These are phyloP conservation scores for Hyaloscypha variabilis DNA, from an alignment of 495 filamentous ascomycete species.

Conservation along the genomic window DNA sequence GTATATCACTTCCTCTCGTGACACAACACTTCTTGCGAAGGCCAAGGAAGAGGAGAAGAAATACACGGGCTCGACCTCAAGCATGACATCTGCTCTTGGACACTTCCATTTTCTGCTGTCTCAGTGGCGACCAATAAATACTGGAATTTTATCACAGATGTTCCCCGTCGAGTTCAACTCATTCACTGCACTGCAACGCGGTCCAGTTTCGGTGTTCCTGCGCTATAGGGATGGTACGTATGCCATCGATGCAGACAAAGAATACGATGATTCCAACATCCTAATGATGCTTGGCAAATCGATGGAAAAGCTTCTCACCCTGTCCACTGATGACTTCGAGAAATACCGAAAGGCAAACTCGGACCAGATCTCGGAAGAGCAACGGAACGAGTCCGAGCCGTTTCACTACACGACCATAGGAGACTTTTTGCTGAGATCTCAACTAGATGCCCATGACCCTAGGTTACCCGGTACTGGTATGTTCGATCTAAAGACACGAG, in stretches of 20 bases:
- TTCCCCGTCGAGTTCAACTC: slow-evolving; percentile 61
- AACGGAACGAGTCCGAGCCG: slow-evolving; percentile 66
- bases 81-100: slow-evolving; percentile 83
- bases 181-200: slow-evolving; percentile 72
- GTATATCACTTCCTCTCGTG: slow-evolving; percentile 89
- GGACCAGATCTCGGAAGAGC: slow-evolving; percentile 64
- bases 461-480: slow-evolving; percentile 88
- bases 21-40: slow-evolving; percentile 65
- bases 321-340: slow-evolving; percentile 79
- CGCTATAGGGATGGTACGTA: slow-evolving; percentile 83
- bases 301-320: slow-evolving; percentile 94
- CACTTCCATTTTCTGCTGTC: slow-evolving; percentile 96
- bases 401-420: slow-evolving; percentile 87
- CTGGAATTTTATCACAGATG: slow-evolving; percentile 60
- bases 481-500: slow-evolving; percentile 96
- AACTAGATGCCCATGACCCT: slow-evolving; percentile 89
- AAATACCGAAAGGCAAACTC: slow-evolving; percentile 71
- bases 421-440: slow-evolving; percentile 95
- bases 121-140: slow-evolving; percentile 73
- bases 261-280: slow-evolving; percentile 83
- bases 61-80: slow-evolving; percentile 94
- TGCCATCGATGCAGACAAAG: slow-evolving; percentile 97
- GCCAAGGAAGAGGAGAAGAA: slow-evolving; percentile 70
- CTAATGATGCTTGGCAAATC: slow-evolving; percentile 90
- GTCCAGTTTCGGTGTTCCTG: slow-evolving; percentile 80